Base-by-base conservation (phyloP, 441 rosid species). In the Adansonia madagascariensis region DNA sequence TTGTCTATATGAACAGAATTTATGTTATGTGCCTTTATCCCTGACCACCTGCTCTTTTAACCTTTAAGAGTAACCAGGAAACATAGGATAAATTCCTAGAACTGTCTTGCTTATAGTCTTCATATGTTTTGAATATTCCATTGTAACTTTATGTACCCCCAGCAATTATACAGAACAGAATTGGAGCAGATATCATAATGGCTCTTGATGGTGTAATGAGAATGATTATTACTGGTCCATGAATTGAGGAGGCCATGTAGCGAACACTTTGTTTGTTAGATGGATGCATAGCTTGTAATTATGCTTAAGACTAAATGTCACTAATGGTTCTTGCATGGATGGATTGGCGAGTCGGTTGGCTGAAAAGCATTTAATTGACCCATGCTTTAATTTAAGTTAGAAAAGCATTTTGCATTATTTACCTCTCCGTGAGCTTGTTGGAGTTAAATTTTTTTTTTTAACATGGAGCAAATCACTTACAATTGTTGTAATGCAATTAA, bases 251-350 rank as follows among this genome's bases (percentile, higher is more conserved):
- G 81, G 97, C 97, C 80, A 91, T 87, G 94, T 85, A 89, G 75
- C 95, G 93, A 49, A 92, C 97, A 27, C 91, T 91, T 77, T 92
- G 95, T 39, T 92, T 95, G 97, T 87, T 90, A 71, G 97, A 91
- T 82, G 82, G 95, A 81, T 92, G 97, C 85, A 85, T 91, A 64
- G 86, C 85, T 73, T 94, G 95, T 86, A 75, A 10, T n/a, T 20
- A 64, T 78, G 43, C 59, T 15, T 70, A 49, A 47, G 53, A 41
- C 72, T 56, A 60, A 71, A 56, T 59, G 70, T 71, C 49, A 46
- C 75, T 73, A 18, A 11, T 56, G 18, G 24, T 43, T 72, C 6
- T 47, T 31, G 15, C 73, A 22, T 35, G 60, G 53, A 68, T 27
- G 49, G 50, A 41, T 62, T 68, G 18, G 75, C 24, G 56, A 17